Base-by-base conservation (phyloP, 2,329 filamentous ascomycete genomes). In the Leptographium wingfieldii region DNA sequence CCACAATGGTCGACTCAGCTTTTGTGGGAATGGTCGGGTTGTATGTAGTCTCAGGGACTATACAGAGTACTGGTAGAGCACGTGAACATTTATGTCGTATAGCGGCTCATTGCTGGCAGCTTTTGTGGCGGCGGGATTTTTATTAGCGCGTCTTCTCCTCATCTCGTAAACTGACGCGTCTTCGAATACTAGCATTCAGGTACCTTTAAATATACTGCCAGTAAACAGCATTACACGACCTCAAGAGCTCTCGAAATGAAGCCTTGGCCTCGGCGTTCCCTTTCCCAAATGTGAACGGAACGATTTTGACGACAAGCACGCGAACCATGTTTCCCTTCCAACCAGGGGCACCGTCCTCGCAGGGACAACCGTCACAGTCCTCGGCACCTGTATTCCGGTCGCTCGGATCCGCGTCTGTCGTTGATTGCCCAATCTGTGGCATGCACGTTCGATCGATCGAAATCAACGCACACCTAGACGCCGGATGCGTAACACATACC, bases 391-490 rank as follows among this genome's bases (percentile, higher is more conserved):
- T 59, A 53, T 27, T 31, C 29, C 51, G 25, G 16, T 19, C 57
- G 16, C 22, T 29, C 27, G 16, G 22, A 16, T 14, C 48, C 16
- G 29, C 29, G 14, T 70, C 60, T 60, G 74, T 76, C 68, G 88
- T 95, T 66, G 81, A 83, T 67, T 96, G 91, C 70, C 91, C 91
- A 19, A 88, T 92, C 65, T 96, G 91, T 76, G 79, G 82, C 68
- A 86, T 87, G 67, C 76, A 79, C 60, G 89, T 94, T 67, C 86
- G 82, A 65, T 75, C 86, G 65, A 75, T 76, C 68, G 82, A 87
- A 65, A 97, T 97, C 77, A 97, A 97, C 74, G 80, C 80, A 66
- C 92, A 97, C 72, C 84, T 97, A 69, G 94, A 97, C 74, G 92
- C 90, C 35, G 82, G 81, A 64, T 97, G 92, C 75, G 73, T 81